Evolutionary conservation across 2,329 filamentous ascomycete species (phyloP), one percentile per base, ranked within the genome.

Genomic region (Lecanosticta acicola): DNA sequence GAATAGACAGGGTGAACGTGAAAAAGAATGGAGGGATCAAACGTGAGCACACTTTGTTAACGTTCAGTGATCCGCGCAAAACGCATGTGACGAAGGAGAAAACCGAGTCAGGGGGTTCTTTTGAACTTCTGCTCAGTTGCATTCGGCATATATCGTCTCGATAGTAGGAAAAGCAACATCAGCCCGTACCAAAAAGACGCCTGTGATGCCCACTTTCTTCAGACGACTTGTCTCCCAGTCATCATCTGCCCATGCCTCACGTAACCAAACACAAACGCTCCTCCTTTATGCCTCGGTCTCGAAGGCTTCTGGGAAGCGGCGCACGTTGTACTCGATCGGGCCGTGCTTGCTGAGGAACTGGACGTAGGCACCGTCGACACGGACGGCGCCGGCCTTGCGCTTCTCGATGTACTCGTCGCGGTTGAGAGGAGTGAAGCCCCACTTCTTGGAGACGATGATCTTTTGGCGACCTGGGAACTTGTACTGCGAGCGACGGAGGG

Each of bases 371-470:
- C 93, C 93, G 67, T 98, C 93, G 65, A 94, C 85, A 81, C 91
- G 87, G 77, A 98, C 84, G 71, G 83, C 84, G 71, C 93, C 93
- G 67, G 84, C 85, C 70, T 88, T 80, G 83, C 94, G 94, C 79
- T 91, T 87, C 75, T 89, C 82, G 70, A 94, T 79, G 79, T 97
- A 98, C 75, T 98, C 93, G 65, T 97, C 93, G 66, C 93, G 90
- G 68, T 88, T 85, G 67, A 98, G 87, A 70, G 90, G 90, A 56
- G 93, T 98, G 87, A 98, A 98, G 65, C 93, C 93, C 93, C 93
- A 98, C 84, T 98, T 98, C 89, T 97, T 98, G 81, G 87, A 94
- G 78, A 97, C 85, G 69, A 98, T 96, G 79, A 98, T 97, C 89
- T 98, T 98, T 83, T 98, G 93, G 78, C 93, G 91, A 75, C 93